These are phyloP conservation scores for Bruguiera hainesii DNA, from an alignment of 441 rosid genomes.

Conservation along the genomic window DNA sequence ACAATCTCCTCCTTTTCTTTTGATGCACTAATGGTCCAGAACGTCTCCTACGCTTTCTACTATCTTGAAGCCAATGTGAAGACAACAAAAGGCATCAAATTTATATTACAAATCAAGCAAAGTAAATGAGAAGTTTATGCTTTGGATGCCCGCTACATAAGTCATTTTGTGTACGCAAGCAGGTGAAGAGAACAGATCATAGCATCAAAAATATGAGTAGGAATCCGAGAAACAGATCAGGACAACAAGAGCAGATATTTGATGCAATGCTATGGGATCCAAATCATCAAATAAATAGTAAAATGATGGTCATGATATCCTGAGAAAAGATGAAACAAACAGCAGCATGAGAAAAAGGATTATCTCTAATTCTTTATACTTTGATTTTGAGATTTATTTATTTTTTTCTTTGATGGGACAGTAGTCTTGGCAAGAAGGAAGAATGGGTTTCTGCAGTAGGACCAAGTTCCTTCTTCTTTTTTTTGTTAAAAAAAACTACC, in stretches of 20 bases:
- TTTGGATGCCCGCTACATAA: no score
- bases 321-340: no score
- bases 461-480: no score
- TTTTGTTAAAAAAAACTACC: no score
- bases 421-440: no score
- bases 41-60: slow-evolving; percentile 49
- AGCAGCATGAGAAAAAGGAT: no score
- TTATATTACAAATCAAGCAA: neutral
- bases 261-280: neutral
- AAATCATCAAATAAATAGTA: neutral
- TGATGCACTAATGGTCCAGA: slow-evolving; percentile 51
- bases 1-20: slow-evolving; percentile 56
- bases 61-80: slow-evolving; percentile 26
- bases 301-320: neutral
- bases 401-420: no score
- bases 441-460: no score
- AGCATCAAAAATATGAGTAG: neutral
- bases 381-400: no score
- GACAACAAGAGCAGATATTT: neutral
- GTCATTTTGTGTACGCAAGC: neutral
- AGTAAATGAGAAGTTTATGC: neutral
- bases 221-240: neutral
- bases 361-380: no score
- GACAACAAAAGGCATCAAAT: slow-evolving; percentile 3
- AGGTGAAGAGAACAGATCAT: neutral